phyloP scores from a whole-genome alignment of 495 filamentous ascomycete species.

The Tuber borchii region DNA sequence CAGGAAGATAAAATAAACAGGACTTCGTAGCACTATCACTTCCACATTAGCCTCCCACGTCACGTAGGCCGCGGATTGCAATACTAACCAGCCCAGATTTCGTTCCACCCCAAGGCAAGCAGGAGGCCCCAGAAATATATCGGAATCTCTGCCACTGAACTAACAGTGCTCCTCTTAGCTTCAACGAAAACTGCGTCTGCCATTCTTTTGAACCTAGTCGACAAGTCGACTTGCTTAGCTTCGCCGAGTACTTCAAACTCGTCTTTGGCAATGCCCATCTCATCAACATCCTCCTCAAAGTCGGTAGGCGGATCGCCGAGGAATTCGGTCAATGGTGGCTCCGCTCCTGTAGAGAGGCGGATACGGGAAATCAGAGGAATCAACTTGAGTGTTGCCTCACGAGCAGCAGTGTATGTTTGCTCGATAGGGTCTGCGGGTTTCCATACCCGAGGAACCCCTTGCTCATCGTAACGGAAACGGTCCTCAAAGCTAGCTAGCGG shows the following conservation, averaged over 20 bases:
- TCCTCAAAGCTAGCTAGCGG: slow-evolving; percentile 65
- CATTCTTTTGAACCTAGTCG: slow-evolving; percentile 93
- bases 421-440: slow-evolving; percentile 96
- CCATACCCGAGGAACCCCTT: slow-evolving; percentile 93
- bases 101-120: slow-evolving; percentile 91
- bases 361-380: slow-evolving; percentile 88
- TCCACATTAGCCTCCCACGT: slow-evolving; percentile 43
- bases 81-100: slow-evolving; percentile 51
- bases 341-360: slow-evolving; percentile 59
- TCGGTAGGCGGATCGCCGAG: slow-evolving; percentile 72
- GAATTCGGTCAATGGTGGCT: slow-evolving; percentile 76
- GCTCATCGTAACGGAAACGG: slow-evolving; percentile 95
- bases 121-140: slow-evolving; percentile 88
- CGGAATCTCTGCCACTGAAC: slow-evolving; percentile 88
- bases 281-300: slow-evolving; percentile 75
- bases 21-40: slow-evolving; percentile 71
- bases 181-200: slow-evolving; percentile 96
- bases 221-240: slow-evolving; percentile 77
- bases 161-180: slow-evolving; percentile 91
- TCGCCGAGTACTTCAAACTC: slow-evolving; percentile 92
- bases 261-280: slow-evolving; percentile 87
- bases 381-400: slow-evolving; percentile 80
- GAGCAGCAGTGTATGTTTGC: slow-evolving; percentile 79
- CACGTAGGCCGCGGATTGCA: slow-evolving; percentile 32
- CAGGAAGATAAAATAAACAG: slow-evolving; percentile 82